Evolutionary conservation across 2,329 filamentous ascomycete genomes (phyloP).

Genomic region (Penicillium sp.): DNA sequence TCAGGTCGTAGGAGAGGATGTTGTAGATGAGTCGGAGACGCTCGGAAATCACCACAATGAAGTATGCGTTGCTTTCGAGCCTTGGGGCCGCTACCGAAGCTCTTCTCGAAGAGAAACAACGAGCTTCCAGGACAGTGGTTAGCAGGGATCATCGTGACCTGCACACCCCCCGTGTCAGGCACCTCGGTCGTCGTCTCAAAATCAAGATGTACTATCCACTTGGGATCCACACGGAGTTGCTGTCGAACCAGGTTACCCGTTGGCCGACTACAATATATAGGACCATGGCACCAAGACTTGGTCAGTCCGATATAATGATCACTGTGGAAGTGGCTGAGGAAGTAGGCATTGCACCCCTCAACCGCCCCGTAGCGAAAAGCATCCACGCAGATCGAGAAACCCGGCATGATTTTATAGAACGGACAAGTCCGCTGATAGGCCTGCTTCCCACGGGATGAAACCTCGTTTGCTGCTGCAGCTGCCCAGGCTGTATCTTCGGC

Average conservation of each 20-base stretch:
- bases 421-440: slow-evolving; percentile 90
- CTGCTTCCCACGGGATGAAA: slow-evolving; percentile 77
- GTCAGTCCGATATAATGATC: slow-evolving; percentile 95
- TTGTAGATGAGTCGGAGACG: slow-evolving; percentile 78
- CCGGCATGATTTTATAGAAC: slow-evolving; percentile 97
- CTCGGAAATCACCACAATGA: slow-evolving; percentile 94
- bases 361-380: slow-evolving; percentile 95
- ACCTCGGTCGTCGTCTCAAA: slow-evolving; percentile 81
- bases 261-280: slow-evolving; percentile 93
- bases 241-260: slow-evolving; percentile 87
- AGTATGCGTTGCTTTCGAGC: slow-evolving; percentile 75
- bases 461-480: slow-evolving; percentile 77
- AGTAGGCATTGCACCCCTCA: slow-evolving; percentile 89
- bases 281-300: slow-evolving; percentile 85
- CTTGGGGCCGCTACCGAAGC: slow-evolving; percentile 62
- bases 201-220: slow-evolving; percentile 82
- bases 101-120: slow-evolving; percentile 88
- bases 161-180: slow-evolving; percentile 78
- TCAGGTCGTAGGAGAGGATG: slow-evolving; percentile 83
- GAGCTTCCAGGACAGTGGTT: slow-evolving; percentile 97
- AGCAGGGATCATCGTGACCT: slow-evolving; percentile 91
- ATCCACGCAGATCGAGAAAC: slow-evolving; percentile 90
- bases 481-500: slow-evolving; percentile 91
- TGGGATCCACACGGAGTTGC: slow-evolving; percentile 81
- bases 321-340: slow-evolving; percentile 96